phyloP scores from a whole-genome alignment of 371 early-diverging fungal genomes.

The Mucor circinelloides region DNA sequence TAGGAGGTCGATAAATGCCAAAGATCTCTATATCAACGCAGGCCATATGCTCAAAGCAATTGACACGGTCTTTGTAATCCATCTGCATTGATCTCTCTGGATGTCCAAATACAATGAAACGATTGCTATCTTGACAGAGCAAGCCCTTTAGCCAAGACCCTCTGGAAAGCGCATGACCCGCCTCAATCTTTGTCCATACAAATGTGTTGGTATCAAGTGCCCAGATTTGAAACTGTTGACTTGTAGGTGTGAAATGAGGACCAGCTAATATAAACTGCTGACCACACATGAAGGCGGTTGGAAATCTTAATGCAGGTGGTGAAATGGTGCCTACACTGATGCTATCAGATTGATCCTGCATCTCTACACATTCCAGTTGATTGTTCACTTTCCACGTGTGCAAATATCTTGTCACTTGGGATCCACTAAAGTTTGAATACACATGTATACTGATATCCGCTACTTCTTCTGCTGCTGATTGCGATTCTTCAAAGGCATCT shows the following conservation, averaged over 20 bases:
- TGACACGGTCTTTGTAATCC: conserved; percentile 74
- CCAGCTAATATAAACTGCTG: conserved; percentile 73
- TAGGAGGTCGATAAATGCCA: conserved; percentile 58
- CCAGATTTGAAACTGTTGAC: conserved; percentile 73
- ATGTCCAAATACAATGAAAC: conserved; percentile 75
- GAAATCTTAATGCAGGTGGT: conserved; percentile 79
- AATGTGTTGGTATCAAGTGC: conserved; percentile 61
- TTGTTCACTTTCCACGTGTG: conserved; percentile 55
- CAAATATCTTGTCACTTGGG: conserved; percentile 62
- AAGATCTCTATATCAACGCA: conserved; percentile 66
- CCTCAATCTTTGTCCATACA: conserved; percentile 69
- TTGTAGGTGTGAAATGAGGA: conserved; percentile 61
- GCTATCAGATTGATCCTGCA: conserved; percentile 60
- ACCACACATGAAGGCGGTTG: conserved; percentile 63
- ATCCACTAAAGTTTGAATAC: conserved; percentile 73
- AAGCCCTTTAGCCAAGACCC: conserved; percentile 78
- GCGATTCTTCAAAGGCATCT: conserved; percentile 11
- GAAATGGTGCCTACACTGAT: conserved; percentile 45
- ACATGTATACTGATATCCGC: conserved; percentile 44
- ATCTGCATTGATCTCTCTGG: conserved; percentile 58
- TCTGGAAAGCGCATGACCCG: conserved; percentile 59
- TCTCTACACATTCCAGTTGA: conserved; percentile 29
- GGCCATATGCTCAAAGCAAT: conserved; percentile 62
- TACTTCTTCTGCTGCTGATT: not conserved
- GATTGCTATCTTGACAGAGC: conserved; percentile 57